These are phyloP conservation scores for Astragalus glycyphyllos DNA, from an alignment of 306 rosid genomes.

Conservation along the genomic window DNA sequence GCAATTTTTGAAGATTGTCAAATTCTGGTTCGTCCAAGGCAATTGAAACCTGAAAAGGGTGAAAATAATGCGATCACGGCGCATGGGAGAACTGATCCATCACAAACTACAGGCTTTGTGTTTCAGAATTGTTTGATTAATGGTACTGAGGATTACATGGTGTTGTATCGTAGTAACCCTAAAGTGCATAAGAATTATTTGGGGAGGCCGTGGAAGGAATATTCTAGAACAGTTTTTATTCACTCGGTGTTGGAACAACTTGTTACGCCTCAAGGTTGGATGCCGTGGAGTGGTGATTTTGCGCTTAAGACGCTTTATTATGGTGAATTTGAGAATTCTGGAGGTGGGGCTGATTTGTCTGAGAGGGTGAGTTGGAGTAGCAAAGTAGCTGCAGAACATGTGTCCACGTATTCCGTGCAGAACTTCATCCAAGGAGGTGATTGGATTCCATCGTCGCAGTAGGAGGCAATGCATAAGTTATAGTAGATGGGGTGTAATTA, in stretches of 20 bases:
- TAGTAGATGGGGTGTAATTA: slow-evolving; percentile 12
- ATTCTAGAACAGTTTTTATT: slow-evolving; percentile 72
- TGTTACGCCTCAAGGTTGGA: slow-evolving; percentile 65
- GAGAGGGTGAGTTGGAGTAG: slow-evolving; percentile 73
- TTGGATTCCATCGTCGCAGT: slow-evolving; percentile 58
- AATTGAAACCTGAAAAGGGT: slow-evolving; percentile 62
- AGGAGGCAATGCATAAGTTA: neutral
- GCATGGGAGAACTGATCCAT: slow-evolving; percentile 86
- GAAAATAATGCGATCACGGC: slow-evolving; percentile 79
- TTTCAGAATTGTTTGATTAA: slow-evolving; percentile 72
- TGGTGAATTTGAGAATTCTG: slow-evolving; percentile 69
- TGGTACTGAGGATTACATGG: slow-evolving; percentile 79
- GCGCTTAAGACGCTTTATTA: slow-evolving; percentile 75
- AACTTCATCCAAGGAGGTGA: slow-evolving; percentile 88
- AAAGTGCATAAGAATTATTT: slow-evolving; percentile 73
- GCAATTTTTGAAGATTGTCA: slow-evolving; percentile 71
- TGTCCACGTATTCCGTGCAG: slow-evolving; percentile 55
- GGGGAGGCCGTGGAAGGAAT: slow-evolving; percentile 98
- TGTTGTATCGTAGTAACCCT: slow-evolving; percentile 65
- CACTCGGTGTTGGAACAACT: slow-evolving; percentile 57
- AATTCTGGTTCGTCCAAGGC: slow-evolving; percentile 63
- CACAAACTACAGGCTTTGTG: slow-evolving; percentile 79
- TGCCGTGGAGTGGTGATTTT: slow-evolving; percentile 74
- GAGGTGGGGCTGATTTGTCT: slow-evolving; percentile 56
- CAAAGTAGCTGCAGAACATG: slow-evolving; percentile 61